Evolutionary conservation across 176 grass and related monocot species (phyloP), one percentile per base, ranked within the genome.

Genomic region (Hyparrhenia diplandra): DNA sequence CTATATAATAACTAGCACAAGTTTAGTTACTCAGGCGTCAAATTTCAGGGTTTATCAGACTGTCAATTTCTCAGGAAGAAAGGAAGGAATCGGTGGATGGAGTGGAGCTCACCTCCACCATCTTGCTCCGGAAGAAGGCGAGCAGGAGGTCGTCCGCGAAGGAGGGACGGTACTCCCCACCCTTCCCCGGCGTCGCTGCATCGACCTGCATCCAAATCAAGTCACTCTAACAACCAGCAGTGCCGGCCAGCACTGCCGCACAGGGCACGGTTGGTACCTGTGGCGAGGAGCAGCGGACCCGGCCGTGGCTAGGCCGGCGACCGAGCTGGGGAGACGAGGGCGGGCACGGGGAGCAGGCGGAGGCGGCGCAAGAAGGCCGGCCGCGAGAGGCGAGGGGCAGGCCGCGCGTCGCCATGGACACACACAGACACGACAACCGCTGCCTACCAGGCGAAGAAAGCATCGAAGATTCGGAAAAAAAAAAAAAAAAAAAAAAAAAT

Each of bases 61-160:
- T n/a, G 6, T 46, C 43, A 17, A 47, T 47, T 47, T 47, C 45
- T 47, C 45, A 17, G 45, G 5, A 47, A 13, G 43, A 13, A 51
- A 8, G 18, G 80, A 18, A 5, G 6, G 7, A 40, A 23, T 30
- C 8, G 42, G 35, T 28, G 16, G 79, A 64, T 40, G 70, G 47
- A 51, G 17, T 51, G 47, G 69, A 36, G 80, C 70, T 80, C 87
- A 84, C 87, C 87, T 84, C 82, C 76, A 88, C 87, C 87, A 88
- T 88, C 81, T 84, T 88, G 37, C 80, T 64, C 51, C 81, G 69
- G 76, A 84, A 88, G 69, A 80, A 88, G 51, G 62, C 52, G 31
- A 88, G 81, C 24, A 88, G 76, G 40, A 88, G 13, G 25, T 80
- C 69, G 13, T 88, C 87, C 10, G 52, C 76, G 69, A 88, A 84